A percentile compares a stretch with the other conserved stretches of the same genome.
phyloP scores from a whole-genome alignment of 2,329 filamentous ascomycete genomes.

The Aspergillus fumigatus region DNA sequence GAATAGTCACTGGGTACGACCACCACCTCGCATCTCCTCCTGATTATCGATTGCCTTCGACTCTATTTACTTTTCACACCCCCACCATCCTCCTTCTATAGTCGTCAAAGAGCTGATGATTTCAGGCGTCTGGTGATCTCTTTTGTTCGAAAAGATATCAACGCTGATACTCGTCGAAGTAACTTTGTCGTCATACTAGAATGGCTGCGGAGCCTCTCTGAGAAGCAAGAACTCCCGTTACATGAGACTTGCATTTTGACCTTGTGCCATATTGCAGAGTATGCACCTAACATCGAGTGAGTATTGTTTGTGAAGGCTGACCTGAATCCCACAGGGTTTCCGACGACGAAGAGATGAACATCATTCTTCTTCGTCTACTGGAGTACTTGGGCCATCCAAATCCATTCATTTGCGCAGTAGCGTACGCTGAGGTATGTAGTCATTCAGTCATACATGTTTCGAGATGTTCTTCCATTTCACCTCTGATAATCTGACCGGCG shows the following conservation, averaged over 20 bases:
- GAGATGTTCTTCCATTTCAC: background rate
- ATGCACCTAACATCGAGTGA: constrained; percentile 21
- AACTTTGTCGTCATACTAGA: constrained; percentile 69
- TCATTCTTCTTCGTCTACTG: constrained; percentile 76
- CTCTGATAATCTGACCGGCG: background rate
- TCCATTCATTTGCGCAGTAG: constrained; percentile 70
- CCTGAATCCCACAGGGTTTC: constrained; percentile 50
- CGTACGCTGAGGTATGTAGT: constrained; percentile 68
- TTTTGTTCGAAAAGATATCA: constrained; percentile 56
- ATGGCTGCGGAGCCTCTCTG: constrained; percentile 67
- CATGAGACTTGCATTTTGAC: constrained; percentile 82
- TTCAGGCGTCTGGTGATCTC: constrained; percentile 58
- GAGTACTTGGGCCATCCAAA: constrained; percentile 85
- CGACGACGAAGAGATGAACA: constrained; percentile 76
- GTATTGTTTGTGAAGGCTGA: constrained; percentile 1
- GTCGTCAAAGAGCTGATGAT: constrained; percentile 9
- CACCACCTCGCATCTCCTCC: background rate
- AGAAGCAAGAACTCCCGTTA: constrained; percentile 61
- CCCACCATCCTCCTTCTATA: background rate
- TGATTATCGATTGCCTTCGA: background rate
- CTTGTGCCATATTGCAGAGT: constrained; percentile 78
- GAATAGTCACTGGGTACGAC: constrained; percentile 67
- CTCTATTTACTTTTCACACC: background rate
- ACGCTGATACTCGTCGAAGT: constrained; percentile 47
- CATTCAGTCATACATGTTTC: background rate